phyloP scores from a whole-genome alignment of 169 alveolate genomes.

The Amoebophrya sp. region DNA sequence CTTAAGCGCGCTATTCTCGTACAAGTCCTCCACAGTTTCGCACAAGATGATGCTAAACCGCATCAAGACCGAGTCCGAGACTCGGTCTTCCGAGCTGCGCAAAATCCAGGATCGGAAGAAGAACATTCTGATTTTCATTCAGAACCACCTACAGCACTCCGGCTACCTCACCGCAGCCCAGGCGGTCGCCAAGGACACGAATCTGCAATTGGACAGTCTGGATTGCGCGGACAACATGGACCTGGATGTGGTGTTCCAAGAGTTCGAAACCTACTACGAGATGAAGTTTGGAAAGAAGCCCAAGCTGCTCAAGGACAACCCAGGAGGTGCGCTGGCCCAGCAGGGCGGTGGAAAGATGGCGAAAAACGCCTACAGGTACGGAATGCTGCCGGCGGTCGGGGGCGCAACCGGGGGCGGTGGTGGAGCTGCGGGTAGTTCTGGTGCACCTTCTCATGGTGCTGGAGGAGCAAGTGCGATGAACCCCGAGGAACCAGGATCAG shows the following conservation, averaged over 20 bases:
- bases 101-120: not conserved
- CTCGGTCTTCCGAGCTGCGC: not conserved
- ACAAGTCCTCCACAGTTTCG: too few species aligned
- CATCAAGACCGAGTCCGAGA: not conserved
- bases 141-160: not conserved
- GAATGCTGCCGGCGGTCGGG: not conserved
- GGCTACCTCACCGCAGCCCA: not conserved
- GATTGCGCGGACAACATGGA: constrained; percentile 22
- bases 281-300: constrained; percentile 7
- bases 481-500: not conserved
- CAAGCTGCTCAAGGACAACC: not conserved
- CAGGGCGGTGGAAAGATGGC: not conserved
- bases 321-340: too few species aligned
- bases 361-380: not conserved
- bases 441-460: not conserved
- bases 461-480: not conserved
- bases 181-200: not conserved
- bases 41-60: not conserved
- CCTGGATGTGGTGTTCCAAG: not conserved
- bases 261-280: constrained; percentile 15
- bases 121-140: not conserved
- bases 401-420: not conserved
- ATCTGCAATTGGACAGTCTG: not conserved
- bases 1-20: too few species aligned
- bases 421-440: not conserved